Evolutionary conservation across 371 early-diverging fungal species (phyloP), one percentile per base, ranked within the genome.

Genomic region (Funneliformis caledonium): DNA sequence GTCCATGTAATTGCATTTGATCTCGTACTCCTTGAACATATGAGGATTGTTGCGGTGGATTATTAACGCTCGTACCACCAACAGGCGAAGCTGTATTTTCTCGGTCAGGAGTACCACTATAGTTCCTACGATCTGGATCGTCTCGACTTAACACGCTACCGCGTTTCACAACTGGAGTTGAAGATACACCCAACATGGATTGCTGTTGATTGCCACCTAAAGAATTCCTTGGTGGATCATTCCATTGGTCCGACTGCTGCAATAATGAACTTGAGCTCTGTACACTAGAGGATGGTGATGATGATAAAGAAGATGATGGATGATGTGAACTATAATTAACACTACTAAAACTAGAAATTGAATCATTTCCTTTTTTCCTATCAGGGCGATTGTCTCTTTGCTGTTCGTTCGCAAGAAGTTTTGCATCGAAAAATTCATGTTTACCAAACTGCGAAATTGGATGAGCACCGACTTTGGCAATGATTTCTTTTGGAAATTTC

Each of bases 301-400:
- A 68, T 45, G 68, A 68, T 4, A 43, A 16, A 0, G 68, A 33
- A 16, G 68, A 37, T 72, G 47, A 50, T 72, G 22, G 16, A 12
- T 72, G 72, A 48, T 72, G 50, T 48, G 22, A 7, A 22, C 7
- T 31, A 72, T 72, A 2, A 14, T 14, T n/a, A 69, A 69, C 10
- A 69, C 8, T n/a, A 69, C 11, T 65, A 65, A 31, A 65, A 48
- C 67, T 77, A 48, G 77, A 65, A 45, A 77, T 50, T 47, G 77
- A 77, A 16, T 65, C 77, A 33, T 43, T 65, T 47, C 64, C 64
- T 33, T 65, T 65, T 45, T 65, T 77, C 22, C 37, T 62, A 14
- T 59, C 47, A 47, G 26, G 14, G 12, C 22, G 43, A 65, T 3
- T 22, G 26, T 73, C 50, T 19, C 37, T 33, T 64, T 76, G 76